Evolutionary conservation across 805 yeast genomes (phyloP).

Genomic region (Danielia reshetovae): DNA sequence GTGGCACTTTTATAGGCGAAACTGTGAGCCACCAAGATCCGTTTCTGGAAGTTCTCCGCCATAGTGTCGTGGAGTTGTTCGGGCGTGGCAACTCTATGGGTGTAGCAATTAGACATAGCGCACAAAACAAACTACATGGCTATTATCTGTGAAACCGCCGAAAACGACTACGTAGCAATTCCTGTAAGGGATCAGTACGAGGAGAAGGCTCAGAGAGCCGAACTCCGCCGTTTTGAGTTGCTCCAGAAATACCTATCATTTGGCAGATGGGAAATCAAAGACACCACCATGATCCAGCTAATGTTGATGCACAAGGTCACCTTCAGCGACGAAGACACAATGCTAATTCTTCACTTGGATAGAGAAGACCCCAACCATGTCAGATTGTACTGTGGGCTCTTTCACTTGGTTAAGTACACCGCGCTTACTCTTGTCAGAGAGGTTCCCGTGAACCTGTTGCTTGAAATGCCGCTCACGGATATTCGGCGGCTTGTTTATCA

Average conservation of each 20-base stretch:
- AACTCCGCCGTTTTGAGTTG: constrained; percentile 6
- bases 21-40: constrained; percentile 2
- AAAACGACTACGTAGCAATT: background rate
- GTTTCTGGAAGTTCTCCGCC: constrained; percentile 3
- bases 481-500: constrained; percentile 21
- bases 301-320: constrained; percentile 4
- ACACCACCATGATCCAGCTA: constrained; percentile 12
- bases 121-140: constrained; percentile 5
- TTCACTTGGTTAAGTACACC: constrained; percentile 6
- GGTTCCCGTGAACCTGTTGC: constrained; percentile 7
- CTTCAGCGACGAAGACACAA: constrained; percentile 11
- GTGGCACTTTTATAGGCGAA: background rate
- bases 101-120: background rate
- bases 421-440: constrained; percentile 6
- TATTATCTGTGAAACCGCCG: constrained; percentile 8
- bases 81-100: constrained; percentile 5
- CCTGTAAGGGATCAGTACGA: constrained; percentile 6
- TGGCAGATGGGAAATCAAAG: constrained; percentile 9
- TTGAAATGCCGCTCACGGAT: constrained; percentile 24
- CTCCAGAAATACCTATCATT: constrained; percentile 6
- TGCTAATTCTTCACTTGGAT: constrained; percentile 8
- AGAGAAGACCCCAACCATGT: constrained; percentile 4
- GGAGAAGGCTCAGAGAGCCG: constrained; percentile 8
- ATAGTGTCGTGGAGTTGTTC: constrained; percentile 2
- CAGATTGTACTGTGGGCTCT: constrained; percentile 7